A percentile compares a stretch with the other conserved stretches of the same genome.
Conservation (phyloP, 192 early-diverging fungal species). For the Linnemannia hyalina region DNA sequence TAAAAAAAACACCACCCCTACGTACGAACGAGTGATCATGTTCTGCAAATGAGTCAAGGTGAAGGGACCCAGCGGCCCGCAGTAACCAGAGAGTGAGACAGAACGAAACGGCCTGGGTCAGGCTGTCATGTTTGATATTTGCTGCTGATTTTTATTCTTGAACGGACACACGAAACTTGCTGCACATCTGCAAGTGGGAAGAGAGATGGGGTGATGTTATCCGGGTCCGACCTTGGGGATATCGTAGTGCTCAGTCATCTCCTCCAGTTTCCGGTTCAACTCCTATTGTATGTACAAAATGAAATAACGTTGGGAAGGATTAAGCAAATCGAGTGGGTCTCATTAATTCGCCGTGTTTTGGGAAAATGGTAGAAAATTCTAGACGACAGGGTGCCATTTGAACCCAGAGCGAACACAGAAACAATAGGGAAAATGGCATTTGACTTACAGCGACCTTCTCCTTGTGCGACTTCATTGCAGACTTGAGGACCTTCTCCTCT, state of each 20-base stretch:
- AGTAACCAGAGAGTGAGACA: neutral
- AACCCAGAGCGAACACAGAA: neutral
- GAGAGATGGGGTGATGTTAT: constrained; percentile 55
- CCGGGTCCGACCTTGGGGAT: constrained; percentile 87
- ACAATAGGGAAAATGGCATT: neutral
- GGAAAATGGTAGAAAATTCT: neutral
- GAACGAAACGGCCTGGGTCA: neutral
- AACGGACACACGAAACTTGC: neutral
- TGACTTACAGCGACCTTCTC: constrained; percentile 76
- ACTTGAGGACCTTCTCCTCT: constrained; percentile 75
- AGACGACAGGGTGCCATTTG: neutral
- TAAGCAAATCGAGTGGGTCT: neutral
- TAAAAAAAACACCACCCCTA: neutral
- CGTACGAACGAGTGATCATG: neutral
- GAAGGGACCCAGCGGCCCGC: neutral
- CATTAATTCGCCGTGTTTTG: neutral
- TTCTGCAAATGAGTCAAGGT: neutral
- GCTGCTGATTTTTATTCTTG: neutral
- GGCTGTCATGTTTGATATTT: neutral
- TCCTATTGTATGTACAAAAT: constrained; percentile 55
- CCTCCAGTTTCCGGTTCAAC: constrained; percentile 79
- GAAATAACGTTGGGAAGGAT: neutral
- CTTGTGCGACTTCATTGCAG: constrained; percentile 78
- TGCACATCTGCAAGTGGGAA: too few relatives aligned
- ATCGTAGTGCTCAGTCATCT: constrained; percentile 85